phyloP scores from a whole-genome alignment of 345 rosid species.

The Kandelia obovata region DNA sequence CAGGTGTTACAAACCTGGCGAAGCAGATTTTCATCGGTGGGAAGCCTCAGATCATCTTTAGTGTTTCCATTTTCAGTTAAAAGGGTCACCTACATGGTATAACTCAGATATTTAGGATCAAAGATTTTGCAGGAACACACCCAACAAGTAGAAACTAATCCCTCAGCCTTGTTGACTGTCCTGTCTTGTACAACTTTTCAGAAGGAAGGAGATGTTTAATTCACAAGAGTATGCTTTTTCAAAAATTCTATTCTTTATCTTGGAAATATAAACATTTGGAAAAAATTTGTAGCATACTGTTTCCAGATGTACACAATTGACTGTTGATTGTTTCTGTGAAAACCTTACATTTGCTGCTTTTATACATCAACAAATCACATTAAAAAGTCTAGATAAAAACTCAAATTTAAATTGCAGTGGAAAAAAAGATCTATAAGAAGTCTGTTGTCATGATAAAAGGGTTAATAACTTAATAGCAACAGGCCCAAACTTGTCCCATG shows the following conservation, averaged over 20 bases:
- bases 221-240: not conserved
- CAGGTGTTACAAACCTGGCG: not conserved
- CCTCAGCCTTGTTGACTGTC: not conserved
- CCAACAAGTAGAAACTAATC: not conserved
- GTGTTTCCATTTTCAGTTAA: constrained; percentile 18
- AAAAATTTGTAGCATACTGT: not conserved
- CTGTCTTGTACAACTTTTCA: not conserved
- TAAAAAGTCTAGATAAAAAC: not conserved
- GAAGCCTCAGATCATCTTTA: constrained; percentile 20
- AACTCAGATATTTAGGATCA: constrained; percentile 5
- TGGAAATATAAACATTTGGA: not conserved
- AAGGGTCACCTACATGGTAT: constrained; percentile 13
- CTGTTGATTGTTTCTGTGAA: too few species aligned
- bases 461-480: not conserved
- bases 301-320: not conserved
- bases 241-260: not conserved
- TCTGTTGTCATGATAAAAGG: too few species aligned
- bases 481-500: not conserved
- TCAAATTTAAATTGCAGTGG: too few species aligned
- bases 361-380: not conserved
- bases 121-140: not conserved
- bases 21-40: constrained; percentile 20
- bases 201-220: not conserved
- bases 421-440: too few species aligned
- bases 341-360: not conserved